A percentile compares a stretch with the other conserved stretches of the same genome.
Conservation (phyloP, 257 asterid genomes). For the Petrea volubilis region DNA sequence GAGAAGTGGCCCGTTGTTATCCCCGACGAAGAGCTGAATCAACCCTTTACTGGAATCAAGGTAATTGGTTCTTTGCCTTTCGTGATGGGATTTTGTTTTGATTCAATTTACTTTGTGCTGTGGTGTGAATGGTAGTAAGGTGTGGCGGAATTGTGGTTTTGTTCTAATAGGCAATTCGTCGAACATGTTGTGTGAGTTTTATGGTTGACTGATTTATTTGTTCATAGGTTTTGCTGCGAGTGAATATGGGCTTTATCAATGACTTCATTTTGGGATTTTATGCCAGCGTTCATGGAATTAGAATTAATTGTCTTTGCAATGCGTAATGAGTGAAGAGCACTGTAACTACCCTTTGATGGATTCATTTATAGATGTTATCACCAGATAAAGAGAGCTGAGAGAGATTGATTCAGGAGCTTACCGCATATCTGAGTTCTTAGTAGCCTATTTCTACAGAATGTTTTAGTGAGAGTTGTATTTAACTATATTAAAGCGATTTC, state of each 20-base stretch:
- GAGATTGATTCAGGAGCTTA: neutral
- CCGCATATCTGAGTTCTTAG: neutral
- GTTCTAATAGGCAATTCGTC: constrained; percentile 37
- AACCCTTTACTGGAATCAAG: constrained; percentile 73
- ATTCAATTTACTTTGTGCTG: neutral
- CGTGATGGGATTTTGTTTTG: neutral
- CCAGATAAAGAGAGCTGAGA: neutral
- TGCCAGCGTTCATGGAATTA: neutral
- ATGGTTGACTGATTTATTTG: neutral
- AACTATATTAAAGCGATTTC: neutral
- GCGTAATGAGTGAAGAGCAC: neutral
- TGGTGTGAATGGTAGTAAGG: neutral
- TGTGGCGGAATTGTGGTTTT: neutral
- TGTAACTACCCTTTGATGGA: neutral
- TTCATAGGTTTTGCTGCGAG: neutral
- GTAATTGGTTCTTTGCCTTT: constrained; percentile 27
- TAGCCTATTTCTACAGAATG: neutral
- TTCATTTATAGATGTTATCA: neutral
- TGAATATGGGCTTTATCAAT: neutral
- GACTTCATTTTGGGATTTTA: neutral
- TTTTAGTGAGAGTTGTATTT: neutral
- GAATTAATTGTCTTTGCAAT: neutral
- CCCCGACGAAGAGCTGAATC: constrained; percentile 67
- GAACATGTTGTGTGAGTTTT: constrained; percentile 21
- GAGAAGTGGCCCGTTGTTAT: constrained; percentile 92